Percentiles rank a stretch among this genome's conserved stretches.
Evolutionary conservation across 2,329 filamentous ascomycete species (phyloP).

Genomic region (Fusarium cicatricum): DNA sequence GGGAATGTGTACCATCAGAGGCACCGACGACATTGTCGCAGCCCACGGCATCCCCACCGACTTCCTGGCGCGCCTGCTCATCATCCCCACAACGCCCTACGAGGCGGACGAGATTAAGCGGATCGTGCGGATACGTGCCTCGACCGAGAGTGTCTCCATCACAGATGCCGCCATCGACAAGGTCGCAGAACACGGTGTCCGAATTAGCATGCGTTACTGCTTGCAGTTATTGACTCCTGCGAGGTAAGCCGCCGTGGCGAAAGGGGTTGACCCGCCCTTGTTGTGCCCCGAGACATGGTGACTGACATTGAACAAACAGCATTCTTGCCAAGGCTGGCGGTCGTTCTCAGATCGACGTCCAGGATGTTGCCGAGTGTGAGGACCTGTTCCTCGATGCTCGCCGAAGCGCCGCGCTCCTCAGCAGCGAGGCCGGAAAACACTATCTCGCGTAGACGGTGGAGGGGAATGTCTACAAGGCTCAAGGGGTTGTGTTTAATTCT

Average conservation of each 20-base stretch:
- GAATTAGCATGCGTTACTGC: constrained; percentile 90
- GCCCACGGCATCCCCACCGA: constrained; percentile 95
- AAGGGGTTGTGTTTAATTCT: constrained; percentile 18
- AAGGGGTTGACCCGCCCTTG: constrained; percentile 27
- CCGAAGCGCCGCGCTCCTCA: constrained; percentile 76
- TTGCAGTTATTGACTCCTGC: constrained; percentile 90
- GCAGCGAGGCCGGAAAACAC: constrained; percentile 66
- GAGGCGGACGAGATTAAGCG: constrained; percentile 87
- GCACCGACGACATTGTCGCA: constrained; percentile 81
- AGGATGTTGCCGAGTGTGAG: constrained; percentile 82
- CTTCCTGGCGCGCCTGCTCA: constrained; percentile 91
- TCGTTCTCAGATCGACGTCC: constrained; percentile 76
- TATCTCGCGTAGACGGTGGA: constrained; percentile 65
- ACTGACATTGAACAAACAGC: constrained; percentile 56
- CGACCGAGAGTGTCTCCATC: constrained; percentile 81
- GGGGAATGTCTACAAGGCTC: constrained; percentile 2
- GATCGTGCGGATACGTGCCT: constrained; percentile 86
- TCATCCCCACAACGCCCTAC: constrained; percentile 94
- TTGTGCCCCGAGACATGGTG: constrained; percentile 42
- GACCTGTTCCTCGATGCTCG: constrained; percentile 85
- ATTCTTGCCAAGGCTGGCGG: constrained; percentile 90
- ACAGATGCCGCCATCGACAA: constrained; percentile 86
- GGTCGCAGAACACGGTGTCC: constrained; percentile 85
- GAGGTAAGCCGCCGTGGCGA: constrained; percentile 58
- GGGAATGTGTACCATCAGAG: constrained; percentile 90